phyloP scores from a whole-genome alignment of 2,329 filamentous ascomycete genomes.

The Penicillium decumbens region DNA sequence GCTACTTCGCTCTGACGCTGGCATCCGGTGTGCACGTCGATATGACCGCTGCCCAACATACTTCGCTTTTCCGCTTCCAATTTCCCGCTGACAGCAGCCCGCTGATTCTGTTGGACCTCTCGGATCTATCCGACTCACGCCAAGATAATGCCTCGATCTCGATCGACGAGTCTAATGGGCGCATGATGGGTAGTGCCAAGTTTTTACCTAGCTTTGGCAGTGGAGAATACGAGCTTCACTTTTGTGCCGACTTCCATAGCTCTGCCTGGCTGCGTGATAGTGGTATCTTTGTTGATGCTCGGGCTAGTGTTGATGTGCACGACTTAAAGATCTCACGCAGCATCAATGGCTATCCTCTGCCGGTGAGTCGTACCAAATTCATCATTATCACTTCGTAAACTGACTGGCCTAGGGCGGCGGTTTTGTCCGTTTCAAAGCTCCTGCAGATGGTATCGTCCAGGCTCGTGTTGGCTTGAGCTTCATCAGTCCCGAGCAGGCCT shows the following conservation, averaged over 20 bases:
- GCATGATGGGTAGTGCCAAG: conserved; percentile 57
- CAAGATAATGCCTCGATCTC: conserved; percentile 56
- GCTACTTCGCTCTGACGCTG: conserved; percentile 61
- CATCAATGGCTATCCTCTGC: conserved; percentile 55
- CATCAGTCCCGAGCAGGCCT: conserved; percentile 62
- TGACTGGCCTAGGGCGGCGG: conserved; percentile 53
- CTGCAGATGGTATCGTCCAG: conserved; percentile 48
- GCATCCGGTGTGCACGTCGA: conserved; percentile 56
- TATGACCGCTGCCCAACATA: conserved; percentile 62
- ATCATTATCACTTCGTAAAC: background rate
- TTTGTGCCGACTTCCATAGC: conserved; percentile 64
- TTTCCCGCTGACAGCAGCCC: conserved; percentile 53
- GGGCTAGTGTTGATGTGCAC: conserved; percentile 52
- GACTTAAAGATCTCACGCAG: conserved; percentile 52
- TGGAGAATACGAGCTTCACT: conserved; percentile 56
- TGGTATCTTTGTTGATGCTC: conserved; percentile 60
- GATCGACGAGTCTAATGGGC: conserved; percentile 54
- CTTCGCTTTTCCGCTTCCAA: conserved; percentile 61
- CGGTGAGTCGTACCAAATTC: conserved; percentile 19
- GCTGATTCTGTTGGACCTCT: conserved; percentile 60
- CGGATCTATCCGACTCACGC: conserved; percentile 59
- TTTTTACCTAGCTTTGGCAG: conserved; percentile 63
- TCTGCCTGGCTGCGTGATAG: conserved; percentile 51
- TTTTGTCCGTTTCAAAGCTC: conserved; percentile 59
- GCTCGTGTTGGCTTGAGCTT: conserved; percentile 67